Evolutionary conservation across 2,329 filamentous ascomycete species (phyloP).

Genomic region (Clarireedia hainanense): DNA sequence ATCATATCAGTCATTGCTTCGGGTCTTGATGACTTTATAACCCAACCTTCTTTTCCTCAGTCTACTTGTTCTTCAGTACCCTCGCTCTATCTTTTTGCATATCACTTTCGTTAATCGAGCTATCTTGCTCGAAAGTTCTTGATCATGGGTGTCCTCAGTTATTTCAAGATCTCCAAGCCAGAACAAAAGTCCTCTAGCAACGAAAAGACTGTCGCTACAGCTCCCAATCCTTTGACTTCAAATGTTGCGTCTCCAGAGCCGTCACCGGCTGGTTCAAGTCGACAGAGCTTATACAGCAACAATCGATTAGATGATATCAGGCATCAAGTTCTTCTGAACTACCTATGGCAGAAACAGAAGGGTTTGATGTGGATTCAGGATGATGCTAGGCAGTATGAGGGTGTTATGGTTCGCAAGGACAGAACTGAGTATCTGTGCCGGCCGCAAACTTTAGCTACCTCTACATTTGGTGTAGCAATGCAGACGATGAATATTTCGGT

Average conservation of each 20-base stretch:
- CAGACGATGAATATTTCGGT: slow-evolving; percentile 63
- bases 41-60: slow-evolving; percentile 2
- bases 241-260: background rate
- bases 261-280: slow-evolving; percentile 2
- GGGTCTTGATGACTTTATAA: slow-evolving; percentile 1
- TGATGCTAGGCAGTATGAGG: slow-evolving; percentile 58
- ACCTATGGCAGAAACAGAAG: slow-evolving; percentile 74
- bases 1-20: background rate
- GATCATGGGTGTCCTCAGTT: slow-evolving; percentile 6
- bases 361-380: slow-evolving; percentile 66
- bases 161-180: slow-evolving; percentile 8
- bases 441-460: slow-evolving; percentile 54
- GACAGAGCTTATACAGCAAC: slow-evolving; percentile 5
- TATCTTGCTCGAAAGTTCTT: background rate
- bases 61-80: background rate
- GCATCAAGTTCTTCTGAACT: slow-evolving; percentile 78
- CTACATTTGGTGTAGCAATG: slow-evolving; percentile 56
- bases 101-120: slow-evolving; percentile 5
- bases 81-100: background rate
- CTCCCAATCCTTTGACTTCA: background rate
- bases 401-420: slow-evolving; percentile 62
- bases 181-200: slow-evolving; percentile 5
- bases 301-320: slow-evolving; percentile 58
- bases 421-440: slow-evolving; percentile 66
- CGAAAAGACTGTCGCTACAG: background rate